Percentiles rank a stretch among this genome's conserved stretches.
Evolutionary conservation across 2,329 filamentous ascomycete genomes (phyloP).

Genomic region (Rhexocercosporidium sp.): DNA sequence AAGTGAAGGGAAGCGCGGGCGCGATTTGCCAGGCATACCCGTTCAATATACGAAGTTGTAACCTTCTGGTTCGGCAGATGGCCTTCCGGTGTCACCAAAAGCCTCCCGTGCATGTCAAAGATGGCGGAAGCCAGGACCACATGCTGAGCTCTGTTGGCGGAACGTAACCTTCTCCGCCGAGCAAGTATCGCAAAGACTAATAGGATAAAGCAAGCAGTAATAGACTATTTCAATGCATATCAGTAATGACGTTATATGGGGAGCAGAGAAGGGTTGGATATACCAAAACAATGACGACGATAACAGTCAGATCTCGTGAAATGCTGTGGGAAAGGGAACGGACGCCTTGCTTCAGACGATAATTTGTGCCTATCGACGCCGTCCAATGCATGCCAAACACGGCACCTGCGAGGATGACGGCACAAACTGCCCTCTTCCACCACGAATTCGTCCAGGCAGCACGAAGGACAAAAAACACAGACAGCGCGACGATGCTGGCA

Average conservation of each 20-base stretch:
- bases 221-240: constrained; percentile 50
- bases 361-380: constrained; percentile 72
- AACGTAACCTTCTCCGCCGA: constrained; percentile 40
- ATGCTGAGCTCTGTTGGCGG: constrained; percentile 52
- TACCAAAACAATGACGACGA: constrained; percentile 65
- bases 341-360: constrained; percentile 59
- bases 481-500: constrained; percentile 71
- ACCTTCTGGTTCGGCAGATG: constrained; percentile 77
- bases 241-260: neutral
- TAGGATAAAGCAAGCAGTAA: constrained; percentile 65
- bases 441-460: constrained; percentile 78
- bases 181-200: constrained; percentile 57
- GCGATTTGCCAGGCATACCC: constrained; percentile 46
- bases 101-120: constrained; percentile 68
- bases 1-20: no score
- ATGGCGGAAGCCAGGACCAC: constrained; percentile 63
- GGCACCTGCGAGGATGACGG: constrained; percentile 70
- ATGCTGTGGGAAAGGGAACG: constrained; percentile 46
- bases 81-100: constrained; percentile 74
- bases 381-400: constrained; percentile 91
- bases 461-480: constrained; percentile 78
- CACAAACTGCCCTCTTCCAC: constrained; percentile 75
- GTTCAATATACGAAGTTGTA: constrained; percentile 76
- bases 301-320: constrained; percentile 67
- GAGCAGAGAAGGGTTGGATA: neutral